A percentile compares a stretch with the other conserved stretches of the same genome.
Conservation (phyloP, 2,329 filamentous ascomycete species). For the Gremmenia infestans region DNA sequence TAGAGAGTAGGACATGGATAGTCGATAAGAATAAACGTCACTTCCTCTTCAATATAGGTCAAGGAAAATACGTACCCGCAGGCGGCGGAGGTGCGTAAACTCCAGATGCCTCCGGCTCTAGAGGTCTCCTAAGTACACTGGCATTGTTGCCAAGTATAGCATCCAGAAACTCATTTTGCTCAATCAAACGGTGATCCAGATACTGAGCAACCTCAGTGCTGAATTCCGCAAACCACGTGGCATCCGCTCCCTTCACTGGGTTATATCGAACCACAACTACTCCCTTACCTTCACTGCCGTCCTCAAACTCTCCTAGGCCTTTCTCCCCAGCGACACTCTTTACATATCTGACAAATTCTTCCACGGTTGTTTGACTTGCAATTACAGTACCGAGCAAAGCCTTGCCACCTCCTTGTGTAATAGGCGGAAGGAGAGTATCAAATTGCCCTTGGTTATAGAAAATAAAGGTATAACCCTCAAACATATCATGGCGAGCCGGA, state of each 20-base stretch:
- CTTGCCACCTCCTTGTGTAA: conserved; percentile 80
- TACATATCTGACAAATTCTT: conserved; percentile 75
- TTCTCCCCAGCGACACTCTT: conserved; percentile 71
- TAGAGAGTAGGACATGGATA: neutral
- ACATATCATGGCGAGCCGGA: conserved; percentile 60
- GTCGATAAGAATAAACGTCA: neutral
- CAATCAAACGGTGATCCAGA: conserved; percentile 75
- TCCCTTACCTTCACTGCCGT: conserved; percentile 60
- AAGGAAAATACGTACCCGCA: conserved; percentile 19
- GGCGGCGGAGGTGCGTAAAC: conserved; percentile 24
- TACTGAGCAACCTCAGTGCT: conserved; percentile 63
- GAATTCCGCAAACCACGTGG: conserved; percentile 65
- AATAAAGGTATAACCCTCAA: conserved; percentile 83
- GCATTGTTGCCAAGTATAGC: conserved; percentile 80
- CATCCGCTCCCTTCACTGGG: conserved; percentile 49
- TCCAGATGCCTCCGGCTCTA: conserved; percentile 47
- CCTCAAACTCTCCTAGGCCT: conserved; percentile 58
- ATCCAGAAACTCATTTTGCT: conserved; percentile 89
- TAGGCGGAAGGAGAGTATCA: conserved; percentile 66
- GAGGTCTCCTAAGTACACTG: conserved; percentile 61
- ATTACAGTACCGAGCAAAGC: conserved; percentile 61
- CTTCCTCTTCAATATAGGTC: neutral
- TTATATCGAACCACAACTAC: conserved; percentile 75
- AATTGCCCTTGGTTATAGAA: conserved; percentile 76
- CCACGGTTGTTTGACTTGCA: conserved; percentile 58